Evolutionary conservation across 2,329 filamentous ascomycete species (phyloP), one percentile per base, ranked within the genome.

Genomic region (Phoma sp.): DNA sequence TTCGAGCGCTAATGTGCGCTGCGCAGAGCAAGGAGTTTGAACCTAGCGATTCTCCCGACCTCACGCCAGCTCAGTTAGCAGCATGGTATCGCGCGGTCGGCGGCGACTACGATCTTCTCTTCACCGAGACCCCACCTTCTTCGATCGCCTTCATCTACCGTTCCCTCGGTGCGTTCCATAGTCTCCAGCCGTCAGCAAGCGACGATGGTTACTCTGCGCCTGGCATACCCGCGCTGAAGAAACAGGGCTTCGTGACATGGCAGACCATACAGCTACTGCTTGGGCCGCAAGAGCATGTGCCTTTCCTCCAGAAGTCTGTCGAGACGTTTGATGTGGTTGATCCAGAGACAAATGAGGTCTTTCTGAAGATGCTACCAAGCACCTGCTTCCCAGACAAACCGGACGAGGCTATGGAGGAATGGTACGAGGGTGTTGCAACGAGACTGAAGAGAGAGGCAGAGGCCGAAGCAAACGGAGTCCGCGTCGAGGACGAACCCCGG

Each of bases 121-220:
- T 98, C 73, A 80, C 93, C 37, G 82, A 88, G 3, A 90, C 89
- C 30, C 87, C 89, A 18, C 78, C 87, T 56, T 79, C 86, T 33
- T 88, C 89, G 38, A 87, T 99, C 59, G 95, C 93, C 25, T 96
- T 91, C 77, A 95, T 97, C 61, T 98, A 96, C 82, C 89, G 91
- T 68, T 90, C 90, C 7, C 85, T 96, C 46, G 95, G 93, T 64
- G 97, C 93, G 72, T 89, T 92, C 66, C 93, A 98, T 76, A 87
- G 86, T 44, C 82, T 98, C 25, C 90, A 96, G 63, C 91, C 91
- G 1, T 85, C 85, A 1, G 74, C 75, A 42, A 83, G 86, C 35
- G 71, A 74, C 41, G 83, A 87, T 65, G 85, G 90, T 59, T 97
- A 90, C 71, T 83, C 83, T 3, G 80, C 87, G 0, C 95, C 93